Evolutionary conservation across 2,329 filamentous ascomycete species (phyloP), one percentile per base, ranked within the genome.

Genomic region (Hypoxylon sp.): DNA sequence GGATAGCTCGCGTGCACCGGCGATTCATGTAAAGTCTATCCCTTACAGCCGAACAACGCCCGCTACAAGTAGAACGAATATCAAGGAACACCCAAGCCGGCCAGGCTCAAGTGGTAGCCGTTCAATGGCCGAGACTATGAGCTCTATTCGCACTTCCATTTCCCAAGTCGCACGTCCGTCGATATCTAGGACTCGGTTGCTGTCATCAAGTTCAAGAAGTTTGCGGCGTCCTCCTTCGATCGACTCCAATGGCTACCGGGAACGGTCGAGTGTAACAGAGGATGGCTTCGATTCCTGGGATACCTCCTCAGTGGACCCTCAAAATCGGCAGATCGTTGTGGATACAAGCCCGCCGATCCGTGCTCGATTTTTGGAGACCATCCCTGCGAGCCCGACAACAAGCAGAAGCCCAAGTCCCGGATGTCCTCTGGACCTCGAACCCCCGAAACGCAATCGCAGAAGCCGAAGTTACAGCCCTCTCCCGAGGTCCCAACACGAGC

Each of bases 261-360:
- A 79, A 5, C 73, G 74, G 4, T 76, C 76, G 15, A 79, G 78
- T 39, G 80, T 80, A 37, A 74, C 77, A 13, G 86, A 87, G n/a
- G 89, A 92, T 67, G 87, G 88, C 1, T 93, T 93, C 73, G 91
- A 93, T 73, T 89, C 86, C 2, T 93, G 92, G 92, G 91, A 93
- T 74, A 92, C 90, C 0, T 92, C 90, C 0, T 83, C 84, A 0
- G 89, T 93, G 1, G 90, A 91, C 72, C 80, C 86, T 2, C 87
- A 90, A 70, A 87, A 85, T 71, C 85, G 88, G 29, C 87, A 90
- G 72, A 84, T 85, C 2, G 85, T 89, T 1, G 75, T 88, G 56
- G 86, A 86, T 57, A 79, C 83, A 10, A 82, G 84, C 24, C 81
- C 82, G 13, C 82, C 82, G 48, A 75, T 82, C 11, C 81, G 82